These are phyloP conservation scores for Pestalotiopsis fici DNA, from an alignment of 2,329 filamentous ascomycete species.

Conservation along the genomic window DNA sequence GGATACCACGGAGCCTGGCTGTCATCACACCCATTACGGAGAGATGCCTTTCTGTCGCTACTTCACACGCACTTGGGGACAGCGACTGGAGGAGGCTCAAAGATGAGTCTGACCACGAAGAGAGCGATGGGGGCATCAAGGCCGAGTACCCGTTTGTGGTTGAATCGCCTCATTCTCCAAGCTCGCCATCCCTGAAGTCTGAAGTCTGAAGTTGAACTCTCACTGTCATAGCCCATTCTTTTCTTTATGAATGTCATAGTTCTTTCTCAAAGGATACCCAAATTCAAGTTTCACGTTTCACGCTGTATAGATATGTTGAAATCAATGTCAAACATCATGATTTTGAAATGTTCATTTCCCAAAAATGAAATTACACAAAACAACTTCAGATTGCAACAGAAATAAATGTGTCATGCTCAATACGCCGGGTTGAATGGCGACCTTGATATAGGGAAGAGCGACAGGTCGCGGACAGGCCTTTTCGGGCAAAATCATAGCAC, in stretches of 20 bases:
- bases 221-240: background rate
- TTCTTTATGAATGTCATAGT: background rate
- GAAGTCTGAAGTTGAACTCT: background rate
- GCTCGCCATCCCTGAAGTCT: background rate
- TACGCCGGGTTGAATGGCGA: too few species aligned
- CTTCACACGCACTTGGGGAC: constrained; percentile 6
- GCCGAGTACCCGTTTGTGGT: constrained; percentile 15
- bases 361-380: too few species aligned
- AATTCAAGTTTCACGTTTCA: too few species aligned
- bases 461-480: too few species aligned
- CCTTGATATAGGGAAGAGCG: too few species aligned
- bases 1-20: background rate
- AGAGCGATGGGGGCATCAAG: constrained; percentile 10
- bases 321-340: too few species aligned
- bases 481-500: too few species aligned
- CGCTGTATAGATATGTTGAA: too few species aligned
- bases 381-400: too few species aligned
- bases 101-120: background rate
- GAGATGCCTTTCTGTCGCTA: constrained; percentile 8
- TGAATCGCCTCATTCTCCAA: constrained; percentile 2
- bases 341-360: too few species aligned
- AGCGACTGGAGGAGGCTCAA: constrained; percentile 4
- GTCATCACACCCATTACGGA: constrained; percentile 14
- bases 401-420: too few species aligned
- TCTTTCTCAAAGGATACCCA: too few species aligned